Base-by-base conservation (phyloP, 768 basidiomycete genomes). In the Calocybe cyanea region DNA sequence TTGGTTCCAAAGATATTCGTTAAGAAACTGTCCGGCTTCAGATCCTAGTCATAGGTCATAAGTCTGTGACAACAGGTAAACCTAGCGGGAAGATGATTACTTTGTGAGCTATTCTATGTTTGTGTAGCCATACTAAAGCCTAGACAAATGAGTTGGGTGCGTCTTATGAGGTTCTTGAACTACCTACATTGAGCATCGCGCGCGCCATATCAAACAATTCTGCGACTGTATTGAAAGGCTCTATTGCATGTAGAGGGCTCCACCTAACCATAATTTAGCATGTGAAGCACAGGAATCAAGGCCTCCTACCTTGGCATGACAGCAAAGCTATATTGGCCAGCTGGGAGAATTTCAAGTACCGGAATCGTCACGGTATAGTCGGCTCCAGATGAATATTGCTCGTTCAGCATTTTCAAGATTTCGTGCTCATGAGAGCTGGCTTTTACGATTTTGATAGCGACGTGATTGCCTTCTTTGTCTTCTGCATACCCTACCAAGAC, bases 281-380 rank as follows among this genome's bases (percentile, higher is more conserved):
- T n/a, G n/a, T n/a, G n/a, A n/a, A n/a, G n/a, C 14, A 18, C 17
- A 25, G 15, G 31, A n/a, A n/a, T n/a, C n/a, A n/a, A n/a, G n/a
- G n/a, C n/a, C n/a, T 19, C 46, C 2, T 28, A 53, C 55, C 63
- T 57, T 7, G 66, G 66, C 60, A 63, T 65, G 9, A 67, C 56
- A 7, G 46, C 55, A 37, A 64, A 59, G 42, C 55, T 60, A 20
- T 51, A 53, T 10, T 52, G 59, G 17, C 50, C 46, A 14, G 42
- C 38, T 0, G 53, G 41, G 1, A 66, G 38, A 6, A 67, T 19
- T 4, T 64, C 59, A 0, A 61, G 32, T 2, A 61, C 46, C 1
- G 64, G 62, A 10, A 67, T 35, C 4, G 58, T 19, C 21, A 51
- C 37, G 13, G 45, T 45, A 15, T 41, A 49, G 7, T 43, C n/a